Percentiles rank a stretch among this genome's conserved stretches.
Conservation (phyloP, 129 eudicot genomes). For the Apium graveolens region DNA sequence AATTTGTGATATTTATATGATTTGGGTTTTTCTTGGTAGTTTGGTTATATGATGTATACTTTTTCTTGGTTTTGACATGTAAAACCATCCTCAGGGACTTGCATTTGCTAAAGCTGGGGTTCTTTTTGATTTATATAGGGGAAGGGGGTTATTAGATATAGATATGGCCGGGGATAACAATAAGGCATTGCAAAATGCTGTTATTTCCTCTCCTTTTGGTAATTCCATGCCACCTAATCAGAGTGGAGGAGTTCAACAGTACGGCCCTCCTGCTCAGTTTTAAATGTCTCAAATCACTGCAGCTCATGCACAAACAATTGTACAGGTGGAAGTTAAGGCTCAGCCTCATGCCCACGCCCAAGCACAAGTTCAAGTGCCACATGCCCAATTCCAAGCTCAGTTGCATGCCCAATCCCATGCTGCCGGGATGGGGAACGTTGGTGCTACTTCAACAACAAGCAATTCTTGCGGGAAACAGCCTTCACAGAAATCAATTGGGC, state of each 20-base stretch:
- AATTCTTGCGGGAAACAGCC: constrained; percentile 39
- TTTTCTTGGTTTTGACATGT: neutral
- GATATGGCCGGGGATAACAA: constrained; percentile 59
- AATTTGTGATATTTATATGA: neutral
- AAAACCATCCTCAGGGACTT: neutral
- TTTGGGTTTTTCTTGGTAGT: neutral
- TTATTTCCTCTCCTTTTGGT: constrained; percentile 52
- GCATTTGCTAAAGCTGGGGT: neutral
- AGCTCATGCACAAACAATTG: constrained; percentile 60
- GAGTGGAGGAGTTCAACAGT: constrained; percentile 30
- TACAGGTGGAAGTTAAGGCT: constrained; percentile 53
- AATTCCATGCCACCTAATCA: constrained; percentile 47
- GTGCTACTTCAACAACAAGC: constrained; percentile 32
- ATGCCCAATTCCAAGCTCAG: constrained; percentile 51
- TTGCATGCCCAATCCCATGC: constrained; percentile 57
- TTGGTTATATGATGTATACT: too few species aligned
- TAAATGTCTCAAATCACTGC: constrained; percentile 52
- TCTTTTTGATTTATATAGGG: neutral
- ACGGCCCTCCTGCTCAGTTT: constrained; percentile 45
- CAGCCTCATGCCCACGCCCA: constrained; percentile 35
- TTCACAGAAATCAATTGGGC: constrained; percentile 48
- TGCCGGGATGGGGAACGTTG: constrained; percentile 29
- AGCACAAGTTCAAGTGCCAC: constrained; percentile 37
- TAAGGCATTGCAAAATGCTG: constrained; percentile 37
- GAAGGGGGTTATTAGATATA: neutral